phyloP scores from a whole-genome alignment of 148 eudicot species.

The Agrostemma githago region DNA sequence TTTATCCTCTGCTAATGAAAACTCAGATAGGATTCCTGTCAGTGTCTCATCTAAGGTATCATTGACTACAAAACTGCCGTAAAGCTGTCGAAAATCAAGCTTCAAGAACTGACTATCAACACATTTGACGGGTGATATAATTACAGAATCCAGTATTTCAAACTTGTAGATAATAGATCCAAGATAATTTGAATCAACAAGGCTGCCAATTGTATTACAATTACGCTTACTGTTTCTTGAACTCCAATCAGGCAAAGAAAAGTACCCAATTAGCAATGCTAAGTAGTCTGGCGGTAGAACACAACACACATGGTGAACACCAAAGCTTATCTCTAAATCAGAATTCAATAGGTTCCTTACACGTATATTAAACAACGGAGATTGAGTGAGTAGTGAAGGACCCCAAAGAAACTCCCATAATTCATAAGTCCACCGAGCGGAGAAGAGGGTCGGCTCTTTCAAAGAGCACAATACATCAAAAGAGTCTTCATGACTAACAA shows the following conservation, averaged over 20 bases:
- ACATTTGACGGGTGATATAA: slow-evolving; percentile 53
- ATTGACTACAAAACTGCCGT: slow-evolving; percentile 45
- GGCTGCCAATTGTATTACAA: slow-evolving; percentile 14
- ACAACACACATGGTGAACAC: slow-evolving; percentile 81
- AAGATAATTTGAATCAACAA: slow-evolving; percentile 20
- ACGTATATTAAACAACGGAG: slow-evolving; percentile 63
- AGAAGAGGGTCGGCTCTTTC: slow-evolving; percentile 55
- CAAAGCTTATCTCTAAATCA: slow-evolving; percentile 52
- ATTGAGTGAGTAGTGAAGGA: slow-evolving; percentile 39
- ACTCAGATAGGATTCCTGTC: slow-evolving; percentile 45
- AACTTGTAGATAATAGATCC: slow-evolving; percentile 39
- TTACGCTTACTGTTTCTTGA: slow-evolving; percentile 22
- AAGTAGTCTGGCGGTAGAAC: slow-evolving; percentile 69
- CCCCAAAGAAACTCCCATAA: slow-evolving; percentile 69
- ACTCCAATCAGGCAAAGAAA: slow-evolving; percentile 68
- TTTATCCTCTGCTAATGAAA: slow-evolving; percentile 39
- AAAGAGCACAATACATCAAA: slow-evolving; percentile 63
- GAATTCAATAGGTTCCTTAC: slow-evolving; percentile 39
- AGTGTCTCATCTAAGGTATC: slow-evolving; percentile 35
- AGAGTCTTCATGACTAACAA: slow-evolving; percentile 35
- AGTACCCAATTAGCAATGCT: slow-evolving; percentile 75
- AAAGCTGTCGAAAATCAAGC: slow-evolving; percentile 56
- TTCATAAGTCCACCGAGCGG: slow-evolving; percentile 52
- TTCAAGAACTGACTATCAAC: slow-evolving; percentile 45
- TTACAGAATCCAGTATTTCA: slow-evolving; percentile 61